Evolutionary conservation across 441 rosid species (phyloP).

Genomic region (Arabidopsis hybrid): DNA sequence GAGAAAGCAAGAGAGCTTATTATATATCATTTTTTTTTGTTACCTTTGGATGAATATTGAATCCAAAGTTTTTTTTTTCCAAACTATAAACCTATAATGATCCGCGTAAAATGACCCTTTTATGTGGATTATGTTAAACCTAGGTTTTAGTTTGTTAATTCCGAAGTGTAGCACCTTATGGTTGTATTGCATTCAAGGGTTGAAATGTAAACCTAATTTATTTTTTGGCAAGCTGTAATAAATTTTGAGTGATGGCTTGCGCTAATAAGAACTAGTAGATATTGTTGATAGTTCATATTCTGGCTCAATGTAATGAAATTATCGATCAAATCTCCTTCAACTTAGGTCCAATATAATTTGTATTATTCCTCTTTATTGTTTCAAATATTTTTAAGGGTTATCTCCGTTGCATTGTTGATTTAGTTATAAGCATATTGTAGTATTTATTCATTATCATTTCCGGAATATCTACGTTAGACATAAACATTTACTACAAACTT

Average conservation of each 20-base stretch:
- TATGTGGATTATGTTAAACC: constrained; percentile 25
- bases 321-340: constrained; percentile 2
- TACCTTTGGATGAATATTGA: constrained; percentile 27
- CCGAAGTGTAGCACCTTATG: constrained; percentile 16
- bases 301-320: neutral
- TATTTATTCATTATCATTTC: neutral
- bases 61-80: constrained; percentile 49
- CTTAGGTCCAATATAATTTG: neutral
- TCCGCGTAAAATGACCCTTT: constrained; percentile 20
- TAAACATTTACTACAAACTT: constrained; percentile 17
- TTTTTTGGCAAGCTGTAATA: constrained; percentile 25
- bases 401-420: neutral
- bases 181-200: constrained; percentile 24
- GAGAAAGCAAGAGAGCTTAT: neutral
- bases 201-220: constrained; percentile 9
- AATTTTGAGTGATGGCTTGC: constrained; percentile 15
- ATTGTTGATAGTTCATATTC: neutral
- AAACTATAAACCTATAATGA: constrained; percentile 31
- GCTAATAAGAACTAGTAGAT: constrained; percentile 12
- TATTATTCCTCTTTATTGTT: neutral
- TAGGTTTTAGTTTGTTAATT: constrained; percentile 39
- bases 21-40: neutral
- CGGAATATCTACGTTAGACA: neutral
- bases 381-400: neutral
- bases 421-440: neutral